Base-by-base conservation (phyloP, 2,329 filamentous ascomycete genomes). In the Chrysosphaeria jannelii region DNA sequence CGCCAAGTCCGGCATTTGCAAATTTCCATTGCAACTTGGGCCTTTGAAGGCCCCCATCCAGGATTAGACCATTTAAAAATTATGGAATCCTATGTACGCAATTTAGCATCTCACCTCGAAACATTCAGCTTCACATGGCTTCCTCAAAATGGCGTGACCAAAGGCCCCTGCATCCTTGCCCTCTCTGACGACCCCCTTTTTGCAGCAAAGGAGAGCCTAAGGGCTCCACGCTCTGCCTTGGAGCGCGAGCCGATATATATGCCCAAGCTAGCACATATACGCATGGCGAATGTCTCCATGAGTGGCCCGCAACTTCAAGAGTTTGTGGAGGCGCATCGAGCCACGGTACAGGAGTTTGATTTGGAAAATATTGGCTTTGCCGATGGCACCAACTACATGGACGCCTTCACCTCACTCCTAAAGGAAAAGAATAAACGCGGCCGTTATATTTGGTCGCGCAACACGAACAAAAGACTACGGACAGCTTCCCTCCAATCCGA, bases 81-180 rank as follows among this genome's bases (percentile, higher is more conserved):
- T 35, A 57, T 89, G 2, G 69, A 85, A 34, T 65, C 74, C 34
- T 89, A 78, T 39, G 53, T 89, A 30, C 60, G 69, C 26, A 53
- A 50, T 31, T 72, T 88, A 38, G 56, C 66, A 1, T 48, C 52
- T 5, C 51, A 45, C 15, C 49, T 85, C 2, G 65, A 68, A 30
- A 65, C 65, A 39, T 53, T 89, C 27, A 55, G 56, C 27, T 88
- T 89, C 43, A 57, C 60, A 27, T 89, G 78, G 76, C 49, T 66
- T 30, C 15, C 21, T 15, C 20, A 20, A 20, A 25, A 12, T 17
- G 12, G 19, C 4, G 11, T 25, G 19, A 46, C 46, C 21, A 65
- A 64, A 37, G 72, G 75, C 0, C 70, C 69, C 2, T 74, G 68
- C 26, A 75, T 75, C 1, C 41, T 85, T 11, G 62, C 65, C 0